These are phyloP conservation scores for Dissoconium aciculare DNA, from an alignment of 2,329 filamentous ascomycete genomes.

Conservation along the genomic window DNA sequence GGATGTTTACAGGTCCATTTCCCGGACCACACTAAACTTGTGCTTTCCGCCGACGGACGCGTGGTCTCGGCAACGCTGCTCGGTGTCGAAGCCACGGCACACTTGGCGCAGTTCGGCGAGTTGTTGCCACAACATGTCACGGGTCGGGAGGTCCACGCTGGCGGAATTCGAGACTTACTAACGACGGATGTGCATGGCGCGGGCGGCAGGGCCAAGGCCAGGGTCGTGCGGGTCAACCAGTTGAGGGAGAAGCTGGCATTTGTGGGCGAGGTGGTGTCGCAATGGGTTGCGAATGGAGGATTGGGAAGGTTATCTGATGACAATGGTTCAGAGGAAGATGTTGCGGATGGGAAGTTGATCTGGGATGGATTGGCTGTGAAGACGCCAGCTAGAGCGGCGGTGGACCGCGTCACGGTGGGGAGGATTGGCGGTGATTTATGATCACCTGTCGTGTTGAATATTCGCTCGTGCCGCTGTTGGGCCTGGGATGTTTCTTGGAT, in stretches of 20 bases:
- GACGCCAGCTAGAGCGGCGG: conserved; percentile 28
- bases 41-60: conserved; percentile 57
- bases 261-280: conserved; percentile 49
- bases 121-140: conserved; percentile 52
- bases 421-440: conserved; percentile 32
- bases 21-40: conserved; percentile 74
- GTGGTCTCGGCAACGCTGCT: conserved; percentile 69
- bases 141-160: conserved; percentile 54
- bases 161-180: conserved; percentile 57
- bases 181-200: too few species aligned
- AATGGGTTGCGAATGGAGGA: conserved; percentile 57
- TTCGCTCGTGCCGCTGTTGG: too few species aligned
- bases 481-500: too few species aligned
- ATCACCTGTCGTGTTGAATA: too few species aligned
- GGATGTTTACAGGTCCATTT: conserved; percentile 78
- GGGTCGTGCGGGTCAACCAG: conserved; percentile 53
- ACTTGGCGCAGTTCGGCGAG: conserved; percentile 47
- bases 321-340: conserved; percentile 16
- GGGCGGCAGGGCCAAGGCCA: conserved; percentile 31
- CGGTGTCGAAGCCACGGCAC: conserved; percentile 52
- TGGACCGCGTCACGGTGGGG: conserved; percentile 35
- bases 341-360: conserved; percentile 20
- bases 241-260: conserved; percentile 62
- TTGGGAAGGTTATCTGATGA: conserved; percentile 38
- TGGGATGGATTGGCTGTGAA: conserved; percentile 32